Conservation (phyloP, 768 basidiomycete species). For the Melanogaster broomeanus region DNA sequence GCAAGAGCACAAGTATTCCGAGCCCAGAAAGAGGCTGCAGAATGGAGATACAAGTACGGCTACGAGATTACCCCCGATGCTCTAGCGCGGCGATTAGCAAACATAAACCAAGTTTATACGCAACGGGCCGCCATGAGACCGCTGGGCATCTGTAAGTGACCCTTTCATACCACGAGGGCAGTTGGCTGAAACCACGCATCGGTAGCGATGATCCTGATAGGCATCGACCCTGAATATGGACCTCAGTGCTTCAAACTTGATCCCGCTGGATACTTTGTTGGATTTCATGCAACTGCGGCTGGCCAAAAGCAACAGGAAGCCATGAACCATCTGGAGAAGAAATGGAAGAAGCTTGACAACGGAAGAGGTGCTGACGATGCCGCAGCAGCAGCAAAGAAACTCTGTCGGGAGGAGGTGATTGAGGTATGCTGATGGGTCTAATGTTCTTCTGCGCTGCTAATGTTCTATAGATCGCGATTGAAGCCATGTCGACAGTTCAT, state of each 20-base stretch:
- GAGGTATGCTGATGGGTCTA: conserved; percentile 60
- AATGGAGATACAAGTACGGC: conserved; percentile 95
- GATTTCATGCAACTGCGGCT: conserved; percentile 95
- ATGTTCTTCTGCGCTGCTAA: conserved; percentile 1
- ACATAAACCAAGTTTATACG: conserved; percentile 99
- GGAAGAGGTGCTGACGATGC: conserved; percentile 81
- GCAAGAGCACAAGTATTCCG: conserved; percentile 86
- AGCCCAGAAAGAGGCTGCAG: conserved; percentile 85
- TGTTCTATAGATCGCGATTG: conserved; percentile 77
- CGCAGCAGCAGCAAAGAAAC: conserved; percentile 67
- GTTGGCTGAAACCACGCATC: not conserved
- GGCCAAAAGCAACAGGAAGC: conserved; percentile 98
- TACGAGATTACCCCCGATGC: conserved; percentile 98
- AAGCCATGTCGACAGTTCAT: conserved; percentile 91
- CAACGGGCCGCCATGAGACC: conserved; percentile 98
- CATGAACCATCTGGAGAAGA: conserved; percentile 98
- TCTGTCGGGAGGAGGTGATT: conserved; percentile 79
- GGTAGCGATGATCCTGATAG: conserved; percentile 94
- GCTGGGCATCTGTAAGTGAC: conserved; percentile 81
- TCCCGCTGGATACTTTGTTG: conserved; percentile 97
- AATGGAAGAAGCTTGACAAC: conserved; percentile 92
- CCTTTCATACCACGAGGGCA: not conserved
- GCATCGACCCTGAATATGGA: conserved; percentile 85
- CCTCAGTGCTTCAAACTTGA: conserved; percentile 99
- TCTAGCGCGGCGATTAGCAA: conserved; percentile 91